Conservation (phyloP, 805 yeast species). For the Diddensiella santjacobensis region DNA sequence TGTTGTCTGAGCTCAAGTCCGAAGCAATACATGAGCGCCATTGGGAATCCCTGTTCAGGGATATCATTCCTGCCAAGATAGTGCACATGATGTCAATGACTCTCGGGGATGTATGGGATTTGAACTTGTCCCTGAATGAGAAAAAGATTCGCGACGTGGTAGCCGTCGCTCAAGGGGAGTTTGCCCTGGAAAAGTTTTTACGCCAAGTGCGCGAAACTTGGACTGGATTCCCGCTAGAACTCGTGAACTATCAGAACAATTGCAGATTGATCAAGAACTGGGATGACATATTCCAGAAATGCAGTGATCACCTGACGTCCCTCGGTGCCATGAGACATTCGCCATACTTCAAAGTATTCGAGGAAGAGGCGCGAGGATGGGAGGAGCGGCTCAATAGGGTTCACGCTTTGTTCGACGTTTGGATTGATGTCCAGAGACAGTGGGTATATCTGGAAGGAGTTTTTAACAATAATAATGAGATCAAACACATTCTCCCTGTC, state of each 20-base stretch:
- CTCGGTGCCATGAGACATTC: conserved; percentile 71
- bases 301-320: conserved; percentile 57
- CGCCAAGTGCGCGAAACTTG: conserved; percentile 51
- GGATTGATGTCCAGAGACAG: conserved; percentile 85
- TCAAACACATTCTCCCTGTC: conserved; percentile 59
- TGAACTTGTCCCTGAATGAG: conserved; percentile 48
- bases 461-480: conserved; percentile 52
- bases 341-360: conserved; percentile 55
- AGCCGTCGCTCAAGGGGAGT: conserved; percentile 69
- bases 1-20: conserved; percentile 47
- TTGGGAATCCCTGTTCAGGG: conserved; percentile 50
- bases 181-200: conserved; percentile 57
- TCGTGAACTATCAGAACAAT: conserved; percentile 49
- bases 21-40: conserved; percentile 62
- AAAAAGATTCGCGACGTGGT: conserved; percentile 45
- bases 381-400: conserved; percentile 54
- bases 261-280: conserved; percentile 63
- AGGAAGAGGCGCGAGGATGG: conserved; percentile 50
- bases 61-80: conserved; percentile 23
- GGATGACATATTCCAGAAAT: conserved; percentile 55
- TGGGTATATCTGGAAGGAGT: conserved; percentile 86
- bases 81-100: conserved; percentile 32
- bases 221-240: conserved; percentile 49
- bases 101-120: conserved; percentile 59
- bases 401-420: conserved; percentile 52